phyloP scores from a whole-genome alignment of 768 basidiomycete species.

The Lentinus tigrinus region DNA sequence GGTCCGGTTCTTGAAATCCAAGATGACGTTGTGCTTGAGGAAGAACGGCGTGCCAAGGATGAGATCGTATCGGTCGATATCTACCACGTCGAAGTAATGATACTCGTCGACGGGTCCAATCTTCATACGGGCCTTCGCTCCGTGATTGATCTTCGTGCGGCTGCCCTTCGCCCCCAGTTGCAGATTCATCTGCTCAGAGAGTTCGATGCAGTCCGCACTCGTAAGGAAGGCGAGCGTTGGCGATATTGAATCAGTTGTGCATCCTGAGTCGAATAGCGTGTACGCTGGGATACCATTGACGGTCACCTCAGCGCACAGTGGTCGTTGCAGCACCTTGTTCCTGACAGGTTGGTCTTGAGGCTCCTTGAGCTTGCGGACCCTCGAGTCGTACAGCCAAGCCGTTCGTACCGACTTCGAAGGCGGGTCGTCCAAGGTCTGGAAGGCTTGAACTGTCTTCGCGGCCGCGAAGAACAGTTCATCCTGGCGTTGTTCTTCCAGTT shows the following conservation, averaged over 20 bases:
- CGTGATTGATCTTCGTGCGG: constrained; percentile 29
- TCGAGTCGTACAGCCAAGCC: neutral
- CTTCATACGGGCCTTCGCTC: constrained; percentile 14
- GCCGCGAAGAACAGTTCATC: neutral
- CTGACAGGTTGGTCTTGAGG: neutral
- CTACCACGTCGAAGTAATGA: constrained; percentile 3
- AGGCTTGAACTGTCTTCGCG: neutral
- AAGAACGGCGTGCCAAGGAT: constrained; percentile 28
- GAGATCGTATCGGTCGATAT: constrained; percentile 30
- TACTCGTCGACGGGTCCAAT: constrained; percentile 1
- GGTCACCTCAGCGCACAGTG: neutral
- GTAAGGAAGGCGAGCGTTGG: constrained; percentile 22
- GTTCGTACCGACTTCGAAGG: neutral
- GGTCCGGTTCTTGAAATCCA: neutral
- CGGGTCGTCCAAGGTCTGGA: neutral
- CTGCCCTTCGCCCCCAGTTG: constrained; percentile 35
- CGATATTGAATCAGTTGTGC: constrained; percentile 23
- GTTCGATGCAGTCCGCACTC: constrained; percentile 1
- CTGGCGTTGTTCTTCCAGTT: neutral
- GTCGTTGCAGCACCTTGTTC: neutral
- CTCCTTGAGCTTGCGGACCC: neutral
- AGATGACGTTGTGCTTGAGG: constrained; percentile 4
- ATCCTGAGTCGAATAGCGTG: constrained; percentile 27
- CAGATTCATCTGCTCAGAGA: constrained; percentile 22
- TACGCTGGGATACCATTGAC: constrained; percentile 16